These are phyloP conservation scores for Nelumbo lutea DNA, from an alignment of 164 flowering plant species.

Conservation along the genomic window DNA sequence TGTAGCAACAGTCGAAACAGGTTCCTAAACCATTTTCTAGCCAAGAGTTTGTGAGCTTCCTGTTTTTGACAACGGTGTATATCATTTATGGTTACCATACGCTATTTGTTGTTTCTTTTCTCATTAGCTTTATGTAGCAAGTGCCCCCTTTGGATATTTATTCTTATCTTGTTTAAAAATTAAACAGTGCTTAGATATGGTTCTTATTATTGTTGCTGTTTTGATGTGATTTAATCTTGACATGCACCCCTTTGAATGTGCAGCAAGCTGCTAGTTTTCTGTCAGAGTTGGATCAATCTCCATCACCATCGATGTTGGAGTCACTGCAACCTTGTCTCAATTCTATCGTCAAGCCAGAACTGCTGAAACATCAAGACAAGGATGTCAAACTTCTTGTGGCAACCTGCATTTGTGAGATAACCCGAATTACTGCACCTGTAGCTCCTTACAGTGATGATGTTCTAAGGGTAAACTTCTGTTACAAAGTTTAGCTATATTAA, in stretches of 20 bases:
- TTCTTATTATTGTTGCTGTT: neutral
- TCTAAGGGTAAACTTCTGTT: constrained; percentile 50
- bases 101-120: no score
- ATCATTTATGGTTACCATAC: no score
- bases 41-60: no score
- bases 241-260: constrained; percentile 10
- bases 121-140: no score
- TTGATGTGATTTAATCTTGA: no score
- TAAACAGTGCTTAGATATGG: neutral
- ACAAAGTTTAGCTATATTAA: constrained; percentile 5
- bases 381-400: constrained; percentile 92
- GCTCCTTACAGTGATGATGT: constrained; percentile 92
- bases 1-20: no score
- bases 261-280: constrained; percentile 81
- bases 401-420: constrained; percentile 86
- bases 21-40: no score
- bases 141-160: no score
- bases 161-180: no score
- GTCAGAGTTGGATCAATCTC: constrained; percentile 82
- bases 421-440: constrained; percentile 95
- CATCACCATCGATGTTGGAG: constrained; percentile 54
- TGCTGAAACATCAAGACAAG: constrained; percentile 81
- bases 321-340: constrained; percentile 69
- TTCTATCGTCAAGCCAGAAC: constrained; percentile 73
- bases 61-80: no score